phyloP scores from a whole-genome alignment of 257 asterid species.

The Verbena officinalis region DNA sequence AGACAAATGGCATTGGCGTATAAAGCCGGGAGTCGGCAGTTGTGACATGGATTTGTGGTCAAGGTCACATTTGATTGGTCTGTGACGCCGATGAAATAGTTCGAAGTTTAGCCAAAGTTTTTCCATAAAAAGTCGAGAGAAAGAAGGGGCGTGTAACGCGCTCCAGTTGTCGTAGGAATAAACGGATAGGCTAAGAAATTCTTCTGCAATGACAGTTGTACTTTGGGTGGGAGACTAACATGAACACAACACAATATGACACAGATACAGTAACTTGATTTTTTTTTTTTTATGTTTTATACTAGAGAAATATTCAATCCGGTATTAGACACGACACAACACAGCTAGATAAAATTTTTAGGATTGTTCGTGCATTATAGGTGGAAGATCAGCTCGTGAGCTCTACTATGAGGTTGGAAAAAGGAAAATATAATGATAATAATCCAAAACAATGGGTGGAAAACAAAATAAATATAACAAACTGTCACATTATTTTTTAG shows the following conservation, averaged over 20 bases:
- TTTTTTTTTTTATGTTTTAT: no score
- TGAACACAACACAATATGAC: no score
- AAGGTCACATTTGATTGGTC: background rate
- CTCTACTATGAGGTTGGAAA: background rate
- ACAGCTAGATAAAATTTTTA: no score
- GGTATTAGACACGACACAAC: no score
- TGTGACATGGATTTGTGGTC: background rate
- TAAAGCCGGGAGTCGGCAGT: background rate
- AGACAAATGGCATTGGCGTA: background rate
- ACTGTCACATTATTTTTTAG: no score
- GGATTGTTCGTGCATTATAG: no score
- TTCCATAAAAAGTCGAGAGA: background rate
- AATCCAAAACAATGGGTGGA: no score
- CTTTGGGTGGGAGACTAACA: background rate
- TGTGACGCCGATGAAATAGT: background rate
- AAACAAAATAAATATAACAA: no score
- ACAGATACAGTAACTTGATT: no score
- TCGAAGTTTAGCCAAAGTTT: background rate
- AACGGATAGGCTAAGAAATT: background rate
- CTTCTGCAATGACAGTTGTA: background rate
- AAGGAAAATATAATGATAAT: no score
- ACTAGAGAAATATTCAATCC: no score
- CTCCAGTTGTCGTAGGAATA: conserved; percentile 1
- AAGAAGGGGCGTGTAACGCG: conserved; percentile 11
- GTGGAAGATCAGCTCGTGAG: no score